A percentile compares a stretch with the other conserved stretches of the same genome.
Conservation (phyloP, 768 basidiomycete species). For the Collybiopsis confluens region DNA sequence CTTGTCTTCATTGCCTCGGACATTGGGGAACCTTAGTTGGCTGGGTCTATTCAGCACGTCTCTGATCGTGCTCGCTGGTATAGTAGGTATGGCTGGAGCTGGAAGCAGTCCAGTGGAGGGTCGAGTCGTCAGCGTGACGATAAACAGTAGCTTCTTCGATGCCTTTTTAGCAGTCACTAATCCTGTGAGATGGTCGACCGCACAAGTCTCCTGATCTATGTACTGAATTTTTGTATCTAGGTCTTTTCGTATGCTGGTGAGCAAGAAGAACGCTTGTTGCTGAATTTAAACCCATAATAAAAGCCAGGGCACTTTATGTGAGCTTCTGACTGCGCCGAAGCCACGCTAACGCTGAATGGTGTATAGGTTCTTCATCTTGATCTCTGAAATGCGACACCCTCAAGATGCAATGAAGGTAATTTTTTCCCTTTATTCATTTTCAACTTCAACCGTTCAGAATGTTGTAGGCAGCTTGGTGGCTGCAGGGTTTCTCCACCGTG, state of each 20-base stretch:
- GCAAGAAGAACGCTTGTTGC: conserved; percentile 8
- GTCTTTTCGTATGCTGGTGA: conserved; percentile 49
- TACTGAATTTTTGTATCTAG: conserved; percentile 16
- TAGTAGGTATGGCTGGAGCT: conserved; percentile 49
- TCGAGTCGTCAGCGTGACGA: conserved; percentile 32
- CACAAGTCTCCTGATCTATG: not conserved
- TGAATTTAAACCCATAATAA: not conserved
- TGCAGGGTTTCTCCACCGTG: conserved; percentile 48
- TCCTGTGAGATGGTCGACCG: conserved; percentile 30
- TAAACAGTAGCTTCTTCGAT: conserved; percentile 37
- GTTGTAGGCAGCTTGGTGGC: conserved; percentile 46
- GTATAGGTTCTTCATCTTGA: conserved; percentile 53
- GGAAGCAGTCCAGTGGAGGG: conserved; percentile 40
- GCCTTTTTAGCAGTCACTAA: conserved; percentile 52
- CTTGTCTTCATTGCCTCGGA: conserved; percentile 41
- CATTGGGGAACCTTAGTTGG: conserved; percentile 42
- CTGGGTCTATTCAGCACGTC: conserved; percentile 39
- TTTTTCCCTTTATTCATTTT: not conserved
- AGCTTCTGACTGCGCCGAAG: conserved; percentile 4
- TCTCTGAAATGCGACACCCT: conserved; percentile 50
- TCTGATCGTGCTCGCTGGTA: conserved; percentile 40
- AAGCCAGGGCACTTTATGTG: conserved; percentile 49
- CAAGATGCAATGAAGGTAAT: conserved; percentile 53
- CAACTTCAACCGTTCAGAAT: too few relatives aligned
- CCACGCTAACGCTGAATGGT: not conserved